These are phyloP conservation scores for Sporothrix sp. DNA, from an alignment of 2,329 filamentous ascomycete genomes.

Conservation along the genomic window DNA sequence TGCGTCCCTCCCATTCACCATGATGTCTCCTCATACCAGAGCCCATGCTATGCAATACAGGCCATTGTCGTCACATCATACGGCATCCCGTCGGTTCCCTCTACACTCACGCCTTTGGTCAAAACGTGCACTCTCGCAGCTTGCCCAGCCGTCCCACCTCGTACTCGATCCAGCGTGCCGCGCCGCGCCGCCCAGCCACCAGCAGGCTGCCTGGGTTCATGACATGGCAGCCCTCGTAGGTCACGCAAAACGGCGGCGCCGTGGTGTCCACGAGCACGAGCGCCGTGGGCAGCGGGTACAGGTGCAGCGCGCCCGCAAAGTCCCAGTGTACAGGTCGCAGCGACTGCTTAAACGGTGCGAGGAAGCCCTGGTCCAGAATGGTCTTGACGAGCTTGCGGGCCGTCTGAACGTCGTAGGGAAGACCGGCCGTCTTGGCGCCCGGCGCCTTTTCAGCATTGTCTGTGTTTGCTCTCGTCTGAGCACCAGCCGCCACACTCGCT, in stretches of 20 bases:
- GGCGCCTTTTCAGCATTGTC: neutral
- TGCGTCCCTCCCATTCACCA: no score
- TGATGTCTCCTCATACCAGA: no score
- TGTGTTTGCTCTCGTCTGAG: neutral
- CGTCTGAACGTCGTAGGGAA: conserved; percentile 44
- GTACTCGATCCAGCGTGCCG: conserved; percentile 82
- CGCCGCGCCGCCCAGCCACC: conserved; percentile 55
- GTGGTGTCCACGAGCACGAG: conserved; percentile 76
- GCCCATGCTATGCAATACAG: neutral
- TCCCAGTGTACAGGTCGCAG: conserved; percentile 85
- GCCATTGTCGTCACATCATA: neutral
- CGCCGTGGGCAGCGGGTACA: conserved; percentile 83
- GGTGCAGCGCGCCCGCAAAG: conserved; percentile 60
- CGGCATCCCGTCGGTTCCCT: neutral
- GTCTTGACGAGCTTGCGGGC: conserved; percentile 81
- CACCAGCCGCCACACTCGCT: no score
- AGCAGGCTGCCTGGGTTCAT: conserved; percentile 82
- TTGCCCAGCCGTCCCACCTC: conserved; percentile 55
- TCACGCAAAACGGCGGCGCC: conserved; percentile 72
- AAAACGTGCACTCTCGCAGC: conserved; percentile 54
- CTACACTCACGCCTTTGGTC: neutral
- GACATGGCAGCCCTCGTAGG: conserved; percentile 91
- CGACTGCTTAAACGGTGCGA: conserved; percentile 76
- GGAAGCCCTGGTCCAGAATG: conserved; percentile 77
- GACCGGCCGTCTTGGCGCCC: conserved; percentile 3